A percentile compares a stretch with the other conserved stretches of the same genome.
phyloP scores from a whole-genome alignment of 352 stramenopile genomes.

The Phytophthora kernoviae region DNA sequence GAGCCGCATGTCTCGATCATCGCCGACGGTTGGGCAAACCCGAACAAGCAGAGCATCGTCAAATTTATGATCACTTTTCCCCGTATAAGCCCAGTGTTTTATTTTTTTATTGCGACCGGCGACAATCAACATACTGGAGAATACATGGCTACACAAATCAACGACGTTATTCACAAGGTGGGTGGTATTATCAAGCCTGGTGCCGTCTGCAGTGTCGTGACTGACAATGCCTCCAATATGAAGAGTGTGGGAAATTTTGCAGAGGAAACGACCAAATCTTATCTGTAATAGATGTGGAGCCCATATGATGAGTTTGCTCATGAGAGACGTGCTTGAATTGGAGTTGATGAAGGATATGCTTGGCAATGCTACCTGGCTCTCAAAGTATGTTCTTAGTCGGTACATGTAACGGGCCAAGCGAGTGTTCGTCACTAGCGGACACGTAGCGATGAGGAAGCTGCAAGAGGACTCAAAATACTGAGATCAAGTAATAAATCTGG shows the following conservation, averaged over 20 bases:
- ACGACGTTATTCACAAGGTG: conserved; percentile 11
- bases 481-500: no score
- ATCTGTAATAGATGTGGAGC: conserved; percentile 2
- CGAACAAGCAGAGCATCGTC: conserved; percentile 4
- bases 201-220: conserved; percentile 5
- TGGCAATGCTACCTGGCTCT: not conserved
- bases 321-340: conserved; percentile 9
- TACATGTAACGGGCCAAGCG: no score
- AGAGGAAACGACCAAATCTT: not conserved
- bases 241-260: conserved; percentile 4
- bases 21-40: conserved; percentile 13
- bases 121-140: conserved; percentile 8
- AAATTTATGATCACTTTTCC: conserved; percentile 10
- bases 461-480: no score
- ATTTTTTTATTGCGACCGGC: conserved; percentile 5
- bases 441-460: no score
- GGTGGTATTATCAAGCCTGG: conserved; percentile 5
- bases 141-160: conserved; percentile 6
- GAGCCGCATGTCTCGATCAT: conserved; percentile 5
- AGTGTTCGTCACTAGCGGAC: no score
- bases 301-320: conserved; percentile 8
- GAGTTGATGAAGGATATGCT: not conserved
- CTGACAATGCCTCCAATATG: conserved; percentile 9
- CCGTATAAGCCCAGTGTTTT: conserved; percentile 2
- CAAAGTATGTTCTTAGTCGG: conserved; percentile 10